phyloP scores from a whole-genome alignment of 768 basidiomycete genomes.

The Tylopilus subfusipes region DNA sequence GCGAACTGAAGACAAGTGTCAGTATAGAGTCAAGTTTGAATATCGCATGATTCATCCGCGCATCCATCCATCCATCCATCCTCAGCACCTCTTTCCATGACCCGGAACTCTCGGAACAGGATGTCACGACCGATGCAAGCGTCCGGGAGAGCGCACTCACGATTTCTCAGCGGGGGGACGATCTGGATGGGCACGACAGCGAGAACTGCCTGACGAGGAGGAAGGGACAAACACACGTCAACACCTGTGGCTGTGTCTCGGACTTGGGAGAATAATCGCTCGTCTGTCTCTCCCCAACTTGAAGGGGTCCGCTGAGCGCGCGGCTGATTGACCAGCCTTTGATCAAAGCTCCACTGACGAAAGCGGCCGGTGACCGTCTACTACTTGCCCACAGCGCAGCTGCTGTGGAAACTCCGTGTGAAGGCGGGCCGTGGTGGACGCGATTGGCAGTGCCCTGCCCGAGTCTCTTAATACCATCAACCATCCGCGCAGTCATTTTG shows the following conservation, averaged over 20 bases:
- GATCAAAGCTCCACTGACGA: background rate
- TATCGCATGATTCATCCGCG: slow-evolving; percentile 20
- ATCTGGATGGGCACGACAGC: slow-evolving; percentile 17
- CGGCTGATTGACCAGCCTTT: background rate
- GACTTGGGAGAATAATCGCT: background rate
- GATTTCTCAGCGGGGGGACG: slow-evolving; percentile 50
- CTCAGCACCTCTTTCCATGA: background rate
- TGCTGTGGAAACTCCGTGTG: slow-evolving; percentile 9
- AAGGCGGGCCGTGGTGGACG: slow-evolving; percentile 4
- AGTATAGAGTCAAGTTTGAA: slow-evolving; percentile 9
- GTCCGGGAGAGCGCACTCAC: slow-evolving; percentile 42
- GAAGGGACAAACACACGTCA: slow-evolving; percentile 24
- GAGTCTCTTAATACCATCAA: background rate
- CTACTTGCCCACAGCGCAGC: background rate
- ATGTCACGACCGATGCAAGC: background rate
- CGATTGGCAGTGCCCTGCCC: slow-evolving; percentile 1
- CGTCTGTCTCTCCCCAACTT: too few relatives aligned
- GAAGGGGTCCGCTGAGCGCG: background rate
- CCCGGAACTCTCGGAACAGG: background rate
- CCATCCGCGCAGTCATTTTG: background rate
- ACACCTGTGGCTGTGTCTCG: slow-evolving; percentile 24
- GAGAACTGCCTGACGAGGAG: background rate
- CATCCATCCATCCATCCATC: slow-evolving; percentile 23
- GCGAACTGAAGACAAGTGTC: slow-evolving; percentile 26
- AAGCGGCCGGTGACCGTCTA: background rate